Evolutionary conservation across 129 eudicot species (phyloP).

Genomic region (Rutidosis leptorrhynchoides): DNA sequence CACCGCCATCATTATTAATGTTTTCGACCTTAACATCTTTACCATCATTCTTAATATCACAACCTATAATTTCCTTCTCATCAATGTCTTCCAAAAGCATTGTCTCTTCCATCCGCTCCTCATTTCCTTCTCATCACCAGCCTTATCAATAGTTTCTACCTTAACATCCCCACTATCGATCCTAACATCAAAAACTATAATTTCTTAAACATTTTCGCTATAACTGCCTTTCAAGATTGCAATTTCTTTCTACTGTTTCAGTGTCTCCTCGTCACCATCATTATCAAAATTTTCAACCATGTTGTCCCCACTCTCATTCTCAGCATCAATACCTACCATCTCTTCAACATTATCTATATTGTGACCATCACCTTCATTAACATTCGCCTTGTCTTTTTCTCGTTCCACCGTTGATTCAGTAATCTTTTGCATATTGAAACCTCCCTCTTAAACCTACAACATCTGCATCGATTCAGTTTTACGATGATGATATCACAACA

Average conservation of each 20-base stretch:
- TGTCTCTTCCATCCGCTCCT: background rate
- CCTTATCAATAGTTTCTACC: background rate
- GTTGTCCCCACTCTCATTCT: background rate
- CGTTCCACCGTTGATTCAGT: too few relatives aligned
- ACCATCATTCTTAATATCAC: background rate
- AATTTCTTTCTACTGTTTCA: background rate
- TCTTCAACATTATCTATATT: too few relatives aligned
- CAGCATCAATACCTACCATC: too few relatives aligned
- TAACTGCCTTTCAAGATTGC: background rate
- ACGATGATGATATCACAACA: too few relatives aligned
- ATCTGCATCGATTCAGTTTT: too few relatives aligned
- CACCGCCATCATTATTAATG: background rate
- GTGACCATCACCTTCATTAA: too few relatives aligned
- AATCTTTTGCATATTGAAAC: too few relatives aligned
- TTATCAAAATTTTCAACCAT: background rate
- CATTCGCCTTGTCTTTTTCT: too few relatives aligned
- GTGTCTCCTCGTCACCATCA: background rate
- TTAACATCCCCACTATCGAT: background rate
- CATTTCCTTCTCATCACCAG: background rate
- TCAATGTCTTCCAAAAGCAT: background rate
- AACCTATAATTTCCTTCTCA: background rate
- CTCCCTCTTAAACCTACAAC: too few relatives aligned
- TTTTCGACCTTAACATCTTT: conserved; percentile 3
- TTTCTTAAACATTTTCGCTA: background rate
- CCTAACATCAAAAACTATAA: background rate